phyloP scores from a whole-genome alignment of 345 rosid species.

The Atalantia buxifolia region DNA sequence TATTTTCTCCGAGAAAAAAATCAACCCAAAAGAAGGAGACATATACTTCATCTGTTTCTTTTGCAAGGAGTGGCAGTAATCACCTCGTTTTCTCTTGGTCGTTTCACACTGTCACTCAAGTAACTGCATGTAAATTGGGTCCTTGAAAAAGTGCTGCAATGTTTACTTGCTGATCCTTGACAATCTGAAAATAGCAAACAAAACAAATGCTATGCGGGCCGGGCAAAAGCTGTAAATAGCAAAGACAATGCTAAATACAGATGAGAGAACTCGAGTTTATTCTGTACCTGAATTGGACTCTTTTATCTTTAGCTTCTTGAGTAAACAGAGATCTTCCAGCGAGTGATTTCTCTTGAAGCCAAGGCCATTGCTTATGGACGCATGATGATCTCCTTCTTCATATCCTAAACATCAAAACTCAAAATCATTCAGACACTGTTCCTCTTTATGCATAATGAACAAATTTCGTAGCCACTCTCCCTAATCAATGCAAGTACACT shows the following conservation, averaged over 20 bases:
- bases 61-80: conserved; percentile 41
- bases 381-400: conserved; percentile 8
- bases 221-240: not conserved
- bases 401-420: conserved; percentile 23
- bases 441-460: no score
- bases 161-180: conserved; percentile 1
- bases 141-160: not conserved
- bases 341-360: conserved; percentile 52
- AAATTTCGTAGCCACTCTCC: no score
- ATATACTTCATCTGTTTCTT: conserved; percentile 34
- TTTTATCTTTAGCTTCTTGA: conserved; percentile 52
- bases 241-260: not conserved
- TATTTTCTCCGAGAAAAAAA: not conserved
- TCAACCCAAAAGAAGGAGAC: not conserved
- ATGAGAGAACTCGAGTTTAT: not conserved
- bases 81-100: conserved; percentile 51
- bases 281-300: conserved; percentile 29
- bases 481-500: no score
- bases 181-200: conserved; percentile 4
- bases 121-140: conserved; percentile 34
- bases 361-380: conserved; percentile 4
- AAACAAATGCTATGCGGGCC: not conserved
- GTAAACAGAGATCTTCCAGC: conserved; percentile 32
- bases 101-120: conserved; percentile 29
- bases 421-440: not conserved